Evolutionary conservation across 495 filamentous ascomycete species (phyloP).

Genomic region (Chaetomium tenue): DNA sequence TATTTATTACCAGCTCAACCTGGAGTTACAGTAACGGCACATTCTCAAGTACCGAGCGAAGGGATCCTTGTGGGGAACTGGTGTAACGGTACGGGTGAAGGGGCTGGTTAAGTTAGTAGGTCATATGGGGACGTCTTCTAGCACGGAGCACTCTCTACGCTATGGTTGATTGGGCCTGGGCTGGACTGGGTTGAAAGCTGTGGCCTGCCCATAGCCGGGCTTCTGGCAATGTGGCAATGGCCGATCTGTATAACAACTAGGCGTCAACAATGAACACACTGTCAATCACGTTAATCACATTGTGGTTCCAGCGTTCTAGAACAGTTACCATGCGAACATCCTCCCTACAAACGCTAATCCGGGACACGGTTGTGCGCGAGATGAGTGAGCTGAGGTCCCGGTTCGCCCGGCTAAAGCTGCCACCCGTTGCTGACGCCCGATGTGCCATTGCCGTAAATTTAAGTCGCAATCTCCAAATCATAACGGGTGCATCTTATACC

Average conservation of each 20-base stretch:
- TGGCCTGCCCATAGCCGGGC: neutral
- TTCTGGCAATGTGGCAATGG: neutral
- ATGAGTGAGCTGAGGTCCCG: neutral
- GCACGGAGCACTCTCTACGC: neutral
- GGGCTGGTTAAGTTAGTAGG: conserved; percentile 17
- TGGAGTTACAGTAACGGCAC: neutral
- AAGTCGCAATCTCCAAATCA: conserved; percentile 8
- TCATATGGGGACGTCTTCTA: neutral
- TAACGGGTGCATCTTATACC: neutral
- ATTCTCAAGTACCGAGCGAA: conserved; percentile 21
- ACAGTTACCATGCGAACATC: neutral
- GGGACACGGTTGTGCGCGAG: neutral
- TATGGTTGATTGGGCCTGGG: neutral
- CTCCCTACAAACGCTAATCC: conserved; percentile 7
- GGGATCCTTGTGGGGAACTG: conserved; percentile 21
- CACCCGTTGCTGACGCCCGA: neutral
- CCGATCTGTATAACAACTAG: neutral
- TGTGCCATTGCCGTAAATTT: conserved; percentile 1
- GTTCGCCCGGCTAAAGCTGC: conserved; percentile 20
- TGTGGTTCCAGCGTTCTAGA: neutral
- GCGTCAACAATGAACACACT: neutral
- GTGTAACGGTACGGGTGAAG: conserved; percentile 23
- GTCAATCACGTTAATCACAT: neutral
- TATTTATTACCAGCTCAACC: neutral
- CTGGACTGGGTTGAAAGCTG: neutral